phyloP scores from a whole-genome alignment of 768 basidiomycete genomes.

The Agaricus blazei region DNA sequence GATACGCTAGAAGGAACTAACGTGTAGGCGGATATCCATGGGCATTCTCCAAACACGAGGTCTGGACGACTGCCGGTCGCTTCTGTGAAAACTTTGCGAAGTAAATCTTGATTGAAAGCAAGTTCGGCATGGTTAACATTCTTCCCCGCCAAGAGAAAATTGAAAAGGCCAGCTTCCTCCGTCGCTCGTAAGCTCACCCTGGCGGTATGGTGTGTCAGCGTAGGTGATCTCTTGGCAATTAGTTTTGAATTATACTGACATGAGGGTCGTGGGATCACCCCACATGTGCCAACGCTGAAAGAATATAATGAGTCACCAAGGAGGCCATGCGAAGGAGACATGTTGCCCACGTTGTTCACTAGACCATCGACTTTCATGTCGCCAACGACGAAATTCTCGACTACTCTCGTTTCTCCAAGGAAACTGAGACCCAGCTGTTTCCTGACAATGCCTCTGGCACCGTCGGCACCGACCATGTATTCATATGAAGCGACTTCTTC shows the following conservation, averaged over 20 bases:
- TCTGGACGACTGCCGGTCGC: conserved; percentile 20
- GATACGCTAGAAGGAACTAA: background rate
- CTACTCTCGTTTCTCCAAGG: conserved; percentile 31
- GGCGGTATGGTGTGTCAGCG: background rate
- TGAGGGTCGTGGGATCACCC: conserved; percentile 29
- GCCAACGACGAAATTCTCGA: conserved; percentile 32
- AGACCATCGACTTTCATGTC: conserved; percentile 39
- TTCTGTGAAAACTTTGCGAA: conserved; percentile 17
- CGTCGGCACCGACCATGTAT: conserved; percentile 41
- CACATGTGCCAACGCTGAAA: conserved; percentile 43
- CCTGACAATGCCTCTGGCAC: conserved; percentile 37
- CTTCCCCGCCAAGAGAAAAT: conserved; percentile 18
- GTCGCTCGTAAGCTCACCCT: conserved; percentile 17
- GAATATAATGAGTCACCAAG: conserved; percentile 1
- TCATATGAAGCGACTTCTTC: conserved; percentile 25
- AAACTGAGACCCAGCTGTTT: conserved; percentile 35
- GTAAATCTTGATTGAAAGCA: conserved; percentile 6
- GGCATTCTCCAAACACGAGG: conserved; percentile 24
- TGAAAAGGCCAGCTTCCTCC: conserved; percentile 18
- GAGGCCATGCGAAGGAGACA: background rate
- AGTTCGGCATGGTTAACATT: conserved; percentile 16
- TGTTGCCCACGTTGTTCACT: conserved; percentile 27
- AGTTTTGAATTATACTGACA: conserved; percentile 19
- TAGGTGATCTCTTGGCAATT: background rate
- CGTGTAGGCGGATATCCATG: conserved; percentile 16